Percentiles rank a stretch among this genome's conserved stretches.
Evolutionary conservation across 2,329 filamentous ascomycete species (phyloP).

Genomic region (Colletotrichum spinosum): DNA sequence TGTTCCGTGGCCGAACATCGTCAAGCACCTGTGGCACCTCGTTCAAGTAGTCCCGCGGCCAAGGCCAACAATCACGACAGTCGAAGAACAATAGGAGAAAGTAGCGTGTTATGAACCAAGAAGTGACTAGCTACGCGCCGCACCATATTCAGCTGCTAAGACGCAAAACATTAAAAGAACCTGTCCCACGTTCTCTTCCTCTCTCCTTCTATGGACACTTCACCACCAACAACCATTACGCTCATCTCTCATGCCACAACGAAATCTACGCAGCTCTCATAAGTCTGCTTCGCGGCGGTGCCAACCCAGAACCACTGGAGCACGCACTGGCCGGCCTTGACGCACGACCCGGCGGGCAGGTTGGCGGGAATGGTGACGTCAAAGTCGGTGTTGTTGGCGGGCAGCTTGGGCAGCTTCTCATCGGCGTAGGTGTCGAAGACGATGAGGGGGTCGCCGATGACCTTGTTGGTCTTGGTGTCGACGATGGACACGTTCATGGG

Average conservation of each 20-base stretch:
- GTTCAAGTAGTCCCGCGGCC: too few relatives aligned
- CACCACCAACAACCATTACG: not conserved
- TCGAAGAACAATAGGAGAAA: too few relatives aligned
- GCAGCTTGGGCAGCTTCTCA: conserved; percentile 49
- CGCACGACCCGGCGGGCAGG: conserved; percentile 44
- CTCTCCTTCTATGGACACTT: not conserved
- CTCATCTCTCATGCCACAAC: conserved; percentile 24
- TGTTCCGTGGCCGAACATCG: too few relatives aligned
- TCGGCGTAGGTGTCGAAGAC: conserved; percentile 67
- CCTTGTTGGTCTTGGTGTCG: conserved; percentile 61
- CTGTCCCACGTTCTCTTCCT: not conserved
- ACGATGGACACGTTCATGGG: conserved; percentile 69
- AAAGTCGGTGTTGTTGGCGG: conserved; percentile 58
- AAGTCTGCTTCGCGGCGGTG: conserved; percentile 50
- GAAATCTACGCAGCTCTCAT: conserved; percentile 54
- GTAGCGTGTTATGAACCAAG: too few relatives aligned
- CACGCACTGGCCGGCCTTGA: conserved; percentile 48
- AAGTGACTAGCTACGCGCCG: too few relatives aligned
- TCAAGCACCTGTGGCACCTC: too few relatives aligned
- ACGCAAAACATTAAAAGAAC: too few relatives aligned
- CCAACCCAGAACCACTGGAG: conserved; percentile 61
- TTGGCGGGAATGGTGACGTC: conserved; percentile 51
- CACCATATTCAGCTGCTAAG: too few relatives aligned
- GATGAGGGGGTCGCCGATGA: conserved; percentile 65
- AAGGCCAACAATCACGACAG: too few relatives aligned